phyloP scores from a whole-genome alignment of 176 grass and related monocot genomes.

The Avena atlantica region DNA sequence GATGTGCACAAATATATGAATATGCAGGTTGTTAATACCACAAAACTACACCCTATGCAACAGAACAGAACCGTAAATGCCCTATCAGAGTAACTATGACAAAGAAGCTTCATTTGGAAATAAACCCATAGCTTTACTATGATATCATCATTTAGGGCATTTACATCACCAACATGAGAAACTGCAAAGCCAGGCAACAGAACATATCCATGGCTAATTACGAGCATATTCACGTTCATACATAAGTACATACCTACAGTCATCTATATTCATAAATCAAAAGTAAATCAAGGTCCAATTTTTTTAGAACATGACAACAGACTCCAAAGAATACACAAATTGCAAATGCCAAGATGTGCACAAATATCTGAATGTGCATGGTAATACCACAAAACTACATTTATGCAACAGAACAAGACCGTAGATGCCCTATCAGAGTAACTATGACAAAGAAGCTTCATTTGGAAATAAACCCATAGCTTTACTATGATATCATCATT shows the following conservation, averaged over 20 bases:
- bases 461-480: background rate
- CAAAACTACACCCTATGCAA: background rate
- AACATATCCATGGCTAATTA: background rate
- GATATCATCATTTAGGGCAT: slow-evolving; percentile 31
- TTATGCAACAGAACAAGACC: slow-evolving; percentile 6
- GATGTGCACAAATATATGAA: background rate
- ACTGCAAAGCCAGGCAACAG: too few species aligned
- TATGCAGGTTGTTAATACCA: background rate
- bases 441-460: slow-evolving; percentile 52
- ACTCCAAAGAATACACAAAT: background rate
- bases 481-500: slow-evolving; percentile 14
- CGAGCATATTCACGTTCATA: background rate
- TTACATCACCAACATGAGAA: background rate
- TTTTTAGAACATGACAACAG: background rate
- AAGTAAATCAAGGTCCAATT: too few species aligned
- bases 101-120: slow-evolving; percentile 10
- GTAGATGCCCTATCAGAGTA: slow-evolving; percentile 61
- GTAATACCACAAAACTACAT: background rate
- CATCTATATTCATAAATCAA: too few species aligned
- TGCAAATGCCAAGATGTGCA: background rate
- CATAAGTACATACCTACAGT: too few species aligned
- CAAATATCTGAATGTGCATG: background rate
- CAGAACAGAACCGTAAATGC: slow-evolving; percentile 29
- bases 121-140: background rate
- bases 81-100: slow-evolving; percentile 73